phyloP scores from a whole-genome alignment of 495 filamentous ascomycete species.

The Oidiodendron maius region DNA sequence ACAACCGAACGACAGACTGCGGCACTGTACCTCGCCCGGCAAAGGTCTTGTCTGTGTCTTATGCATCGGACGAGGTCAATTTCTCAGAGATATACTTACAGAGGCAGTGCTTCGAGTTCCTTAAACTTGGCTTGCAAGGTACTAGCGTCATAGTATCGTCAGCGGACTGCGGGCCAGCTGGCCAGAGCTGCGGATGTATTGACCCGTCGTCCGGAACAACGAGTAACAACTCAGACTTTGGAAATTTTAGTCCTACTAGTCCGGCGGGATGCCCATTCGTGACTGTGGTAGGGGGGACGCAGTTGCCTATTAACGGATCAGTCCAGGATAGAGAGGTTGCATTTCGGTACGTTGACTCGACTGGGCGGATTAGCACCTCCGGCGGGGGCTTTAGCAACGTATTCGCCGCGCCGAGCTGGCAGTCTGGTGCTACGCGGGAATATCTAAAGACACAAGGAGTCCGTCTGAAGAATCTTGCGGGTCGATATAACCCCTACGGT shows the following conservation, averaged over 20 bases:
- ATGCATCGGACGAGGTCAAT: neutral
- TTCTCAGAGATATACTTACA: conserved; percentile 26
- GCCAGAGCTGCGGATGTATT: neutral
- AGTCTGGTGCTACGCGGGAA: neutral
- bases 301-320: neutral
- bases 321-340: neutral
- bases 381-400: conserved; percentile 41
- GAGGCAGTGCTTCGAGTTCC: conserved; percentile 7
- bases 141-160: conserved; percentile 26
- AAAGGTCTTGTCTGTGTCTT: neutral
- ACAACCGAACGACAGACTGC: neutral
- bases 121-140: conserved; percentile 34
- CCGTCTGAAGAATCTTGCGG: neutral
- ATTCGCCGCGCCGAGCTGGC: conserved; percentile 21
- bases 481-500: neutral
- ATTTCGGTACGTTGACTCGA: conserved; percentile 27
- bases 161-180: conserved; percentile 18
- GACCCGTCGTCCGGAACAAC: neutral
- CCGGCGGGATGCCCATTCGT: neutral
- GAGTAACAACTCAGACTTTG: neutral
- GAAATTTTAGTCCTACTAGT: neutral
- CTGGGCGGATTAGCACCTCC: neutral
- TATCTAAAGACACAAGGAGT: neutral
- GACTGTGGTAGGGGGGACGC: neutral
- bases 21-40: neutral